These are phyloP conservation scores for Tricholoma flavovirens DNA, from an alignment of 768 basidiomycete species.

Conservation along the genomic window DNA sequence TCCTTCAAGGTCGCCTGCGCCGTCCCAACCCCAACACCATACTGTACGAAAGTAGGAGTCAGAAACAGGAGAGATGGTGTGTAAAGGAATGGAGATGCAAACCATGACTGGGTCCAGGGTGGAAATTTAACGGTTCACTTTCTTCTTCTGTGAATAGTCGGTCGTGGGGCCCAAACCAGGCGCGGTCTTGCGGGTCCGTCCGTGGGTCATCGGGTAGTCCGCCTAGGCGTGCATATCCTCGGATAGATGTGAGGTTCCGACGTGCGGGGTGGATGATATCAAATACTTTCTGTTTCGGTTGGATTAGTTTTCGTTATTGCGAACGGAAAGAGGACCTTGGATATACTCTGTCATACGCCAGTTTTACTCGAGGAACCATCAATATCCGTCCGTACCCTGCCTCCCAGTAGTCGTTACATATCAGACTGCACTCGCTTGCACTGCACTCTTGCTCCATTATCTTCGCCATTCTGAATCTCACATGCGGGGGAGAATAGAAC, in stretches of 20 bases:
- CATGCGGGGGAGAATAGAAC: conserved; percentile 86
- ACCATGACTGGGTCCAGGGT: conserved; percentile 84
- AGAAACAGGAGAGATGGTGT: background rate
- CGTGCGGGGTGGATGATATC: conserved; percentile 90
- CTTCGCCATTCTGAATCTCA: conserved; percentile 93
- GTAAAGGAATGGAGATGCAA: conserved; percentile 23
- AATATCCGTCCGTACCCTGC: conserved; percentile 94
- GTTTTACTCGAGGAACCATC: conserved; percentile 95
- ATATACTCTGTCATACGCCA: conserved; percentile 86
- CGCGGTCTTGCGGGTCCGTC: conserved; percentile 95
- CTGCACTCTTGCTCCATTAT: conserved; percentile 88
- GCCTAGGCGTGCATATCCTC: conserved; percentile 92
- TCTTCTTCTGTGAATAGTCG: conserved; percentile 90
- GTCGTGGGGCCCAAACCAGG: conserved; percentile 98
- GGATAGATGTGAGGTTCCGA: conserved; percentile 91
- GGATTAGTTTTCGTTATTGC: background rate
- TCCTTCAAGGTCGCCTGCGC: conserved; percentile 95
- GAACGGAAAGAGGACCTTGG: background rate
- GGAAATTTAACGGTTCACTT: conserved; percentile 67
- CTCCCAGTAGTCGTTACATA: conserved; percentile 98
- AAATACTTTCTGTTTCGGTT: conserved; percentile 67
- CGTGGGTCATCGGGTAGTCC: conserved; percentile 94
- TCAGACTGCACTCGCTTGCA: conserved; percentile 91
- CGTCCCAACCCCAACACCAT: conserved; percentile 99
- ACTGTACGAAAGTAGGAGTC: conserved; percentile 41